Evolutionary conservation across 306 rosid species (phyloP), one percentile per base, ranked within the genome.

Genomic region (Dryas octopetala): DNA sequence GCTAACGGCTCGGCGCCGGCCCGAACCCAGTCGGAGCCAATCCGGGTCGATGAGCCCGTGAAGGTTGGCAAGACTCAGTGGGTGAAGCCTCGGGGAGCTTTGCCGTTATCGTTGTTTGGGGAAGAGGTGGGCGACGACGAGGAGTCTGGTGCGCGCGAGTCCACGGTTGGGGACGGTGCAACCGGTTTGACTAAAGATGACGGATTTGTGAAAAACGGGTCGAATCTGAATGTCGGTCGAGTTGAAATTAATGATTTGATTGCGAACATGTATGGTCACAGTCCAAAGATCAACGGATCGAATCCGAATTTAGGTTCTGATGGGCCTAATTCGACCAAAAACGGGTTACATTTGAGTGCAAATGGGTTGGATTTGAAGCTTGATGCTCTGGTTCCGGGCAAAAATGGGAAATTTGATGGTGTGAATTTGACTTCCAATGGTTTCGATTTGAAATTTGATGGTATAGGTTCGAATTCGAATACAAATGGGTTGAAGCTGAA

Each of bases 71-170:
- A 71, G 4, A 72, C 73, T 48, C 71, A 28, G 62, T 88, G 88
- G 91, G 76, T 61, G 53, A 90, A 86, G 76, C 83, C 86, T 23
- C 85, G 32, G 15, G 97, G 97, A 15, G 97, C 96, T 73, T 64
- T 95, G 78, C 97, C 98, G 57, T 85, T 95, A n/a, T 95, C 97
- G 26, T 85, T 95, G 71, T 95, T 95, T 52, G 97, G 98, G 9
- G 94, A 81, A 75, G 90, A 80, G 50, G 91, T 84, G 65, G 85
- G 2, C 38, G 38, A 79, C 52, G 72, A 66, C 19, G 76, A 23
- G 52, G 51, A 81, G 71, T 80, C 82, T 4, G 71, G 69, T 71
- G 70, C 55, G 28, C 78, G 54, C 40, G 76, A 72, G 75, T 74
- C 70, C 64, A 46, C 55, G 57, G 50, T 75, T 68, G 83, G n/a